Evolutionary conservation across 441 rosid species (phyloP).

Genomic region (Corymbia calophylla): DNA sequence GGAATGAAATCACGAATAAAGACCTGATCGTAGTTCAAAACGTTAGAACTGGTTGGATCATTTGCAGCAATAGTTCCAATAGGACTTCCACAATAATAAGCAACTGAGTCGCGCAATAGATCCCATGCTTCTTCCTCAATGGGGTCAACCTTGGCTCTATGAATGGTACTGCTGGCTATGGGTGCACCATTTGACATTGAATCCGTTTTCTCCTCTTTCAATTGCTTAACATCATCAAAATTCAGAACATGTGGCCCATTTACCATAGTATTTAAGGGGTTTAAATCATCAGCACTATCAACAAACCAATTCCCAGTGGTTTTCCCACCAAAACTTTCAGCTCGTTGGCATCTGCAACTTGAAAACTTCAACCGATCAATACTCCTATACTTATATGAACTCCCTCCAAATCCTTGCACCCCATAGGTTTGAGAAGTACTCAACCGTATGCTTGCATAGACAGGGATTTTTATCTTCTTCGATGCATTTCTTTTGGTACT

Average conservation of each 20-base stretch:
- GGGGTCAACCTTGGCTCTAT: constrained; percentile 26
- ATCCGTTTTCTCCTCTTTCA: constrained; percentile 20
- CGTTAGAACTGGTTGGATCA: constrained; percentile 64
- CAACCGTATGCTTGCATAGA: constrained; percentile 18
- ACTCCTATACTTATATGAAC: constrained; percentile 1
- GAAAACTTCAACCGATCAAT: constrained; percentile 20
- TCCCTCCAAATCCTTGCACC: constrained; percentile 7
- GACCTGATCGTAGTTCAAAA: constrained; percentile 89
- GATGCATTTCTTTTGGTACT: constrained; percentile 20
- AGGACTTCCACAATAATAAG: constrained; percentile 56
- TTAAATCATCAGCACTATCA: constrained; percentile 32
- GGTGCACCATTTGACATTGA: constrained; percentile 15
- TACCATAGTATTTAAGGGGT: constrained; percentile 22
- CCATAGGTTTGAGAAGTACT: constrained; percentile 1
- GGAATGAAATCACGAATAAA: constrained; percentile 94
- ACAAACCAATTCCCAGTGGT: constrained; percentile 34
- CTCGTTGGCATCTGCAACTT: constrained; percentile 42
- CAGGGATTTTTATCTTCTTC: constrained; percentile 2
- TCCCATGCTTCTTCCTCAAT: constrained; percentile 93
- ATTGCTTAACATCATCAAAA: constrained; percentile 17
- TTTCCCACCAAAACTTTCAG: constrained; percentile 34
- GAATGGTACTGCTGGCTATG: constrained; percentile 14
- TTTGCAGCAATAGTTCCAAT: constrained; percentile 83
- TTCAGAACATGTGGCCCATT: constrained; percentile 22
- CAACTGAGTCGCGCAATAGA: constrained; percentile 58